Evolutionary conservation across 1,139 yeast species (phyloP), one percentile per base, ranked within the genome.

Genomic region (Pichia sp.): DNA sequence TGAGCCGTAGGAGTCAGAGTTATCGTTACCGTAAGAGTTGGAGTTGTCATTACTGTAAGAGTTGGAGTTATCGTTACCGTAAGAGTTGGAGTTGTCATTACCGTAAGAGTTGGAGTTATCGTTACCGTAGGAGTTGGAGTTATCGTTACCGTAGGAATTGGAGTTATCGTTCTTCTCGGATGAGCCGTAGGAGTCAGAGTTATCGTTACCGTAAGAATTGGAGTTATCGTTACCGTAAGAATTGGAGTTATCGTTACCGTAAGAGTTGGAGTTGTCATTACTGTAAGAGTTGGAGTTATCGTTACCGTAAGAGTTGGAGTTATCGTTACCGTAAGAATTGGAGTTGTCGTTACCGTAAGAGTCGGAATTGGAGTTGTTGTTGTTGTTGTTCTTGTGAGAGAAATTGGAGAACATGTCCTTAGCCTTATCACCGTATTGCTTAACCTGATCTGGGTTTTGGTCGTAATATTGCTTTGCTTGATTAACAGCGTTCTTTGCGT

Each of bases 351-450:
- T 17, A 38, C 23, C 34, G 13, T 32, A 32, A 34, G 39, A 20
- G 27, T 40, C 21, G 12, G 13, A 12, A 18, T 34, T 37, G 20
- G 31, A 25, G 14, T 35, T 29, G 12, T 27, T 20, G 6, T 28
- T 24, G 34, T 39, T 39, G 22, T 32, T 22, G 9, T 27, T 27
- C 20, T 43, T 45, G 33, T 42, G 37, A 11, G 49, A 42, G 35
- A 50, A 46, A 30, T 51, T 49, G 25, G 29, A 29, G 23, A 46
- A 41, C 22, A 50, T 52, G 10, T 48, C 47, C 46, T 49, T 45
- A 20, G 52, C 36, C 24, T 51, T 37, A 30, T 41, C 14, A 27
- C 26, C 37, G 22, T 34, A 40, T 12, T 27, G 16, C 11, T 29
- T 20, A 12, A 33, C 27, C 14, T 27, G n/a, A 27, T 36, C 35